phyloP scores from a whole-genome alignment of 2,329 filamentous ascomycete species.

The Penicillium psychrosexuale region DNA sequence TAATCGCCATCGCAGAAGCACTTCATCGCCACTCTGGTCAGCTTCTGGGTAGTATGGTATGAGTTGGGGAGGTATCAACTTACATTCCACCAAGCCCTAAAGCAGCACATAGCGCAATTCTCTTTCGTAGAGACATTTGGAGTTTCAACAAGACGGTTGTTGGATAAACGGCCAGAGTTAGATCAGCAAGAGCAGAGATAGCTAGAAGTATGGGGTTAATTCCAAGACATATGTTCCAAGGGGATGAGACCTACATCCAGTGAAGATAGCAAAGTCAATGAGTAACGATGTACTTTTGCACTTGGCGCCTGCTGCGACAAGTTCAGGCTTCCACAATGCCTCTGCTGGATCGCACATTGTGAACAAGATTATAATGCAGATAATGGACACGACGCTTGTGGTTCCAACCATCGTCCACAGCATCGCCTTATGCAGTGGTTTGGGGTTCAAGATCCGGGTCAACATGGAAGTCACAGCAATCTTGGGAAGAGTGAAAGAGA shows the following conservation, averaged over 20 bases:
- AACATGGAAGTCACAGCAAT: slow-evolving; percentile 30
- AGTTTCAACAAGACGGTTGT: slow-evolving; percentile 16
- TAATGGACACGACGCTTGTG: slow-evolving; percentile 32
- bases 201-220: slow-evolving; percentile 16
- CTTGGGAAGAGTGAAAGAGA: slow-evolving; percentile 31
- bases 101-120: slow-evolving; percentile 15
- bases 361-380: slow-evolving; percentile 43
- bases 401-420: slow-evolving; percentile 31
- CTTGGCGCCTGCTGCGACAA: slow-evolving; percentile 28
- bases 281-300: slow-evolving; percentile 39
- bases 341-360: slow-evolving; percentile 43
- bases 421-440: slow-evolving; percentile 10
- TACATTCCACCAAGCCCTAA: slow-evolving; percentile 33
- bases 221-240: neutral
- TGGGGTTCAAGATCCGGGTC: slow-evolving; percentile 29
- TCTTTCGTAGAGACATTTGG: slow-evolving; percentile 10
- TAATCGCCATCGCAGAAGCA: slow-evolving; percentile 32
- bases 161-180: slow-evolving; percentile 36
- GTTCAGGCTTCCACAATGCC: slow-evolving; percentile 40
- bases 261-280: slow-evolving; percentile 42
- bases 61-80: slow-evolving; percentile 1
- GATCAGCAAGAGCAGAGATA: slow-evolving; percentile 32
- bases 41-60: neutral
- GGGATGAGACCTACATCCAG: slow-evolving; percentile 35
- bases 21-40: slow-evolving; percentile 14